Evolutionary conservation across 2,329 filamentous ascomycete species (phyloP).

Genomic region (Monilinia fructicola): DNA sequence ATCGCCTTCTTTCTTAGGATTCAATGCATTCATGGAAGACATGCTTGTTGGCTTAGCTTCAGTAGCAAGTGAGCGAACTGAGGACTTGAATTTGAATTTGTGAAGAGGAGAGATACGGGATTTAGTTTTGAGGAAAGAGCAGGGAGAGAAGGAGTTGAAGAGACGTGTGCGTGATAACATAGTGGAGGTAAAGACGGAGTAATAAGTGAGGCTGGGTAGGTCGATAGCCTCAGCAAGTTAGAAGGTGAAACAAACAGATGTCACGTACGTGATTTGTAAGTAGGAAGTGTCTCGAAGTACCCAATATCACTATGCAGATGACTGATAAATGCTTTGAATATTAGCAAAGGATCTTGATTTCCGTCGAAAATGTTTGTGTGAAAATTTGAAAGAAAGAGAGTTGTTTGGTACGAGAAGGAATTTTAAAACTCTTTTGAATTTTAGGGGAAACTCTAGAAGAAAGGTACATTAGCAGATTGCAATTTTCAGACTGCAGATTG

Average conservation of each 20-base stretch:
- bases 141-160: background rate
- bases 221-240: too few species aligned
- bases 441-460: too few species aligned
- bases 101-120: background rate
- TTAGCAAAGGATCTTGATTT: background rate
- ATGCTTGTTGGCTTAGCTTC: background rate
- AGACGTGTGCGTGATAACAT: conserved; percentile 8
- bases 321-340: background rate
- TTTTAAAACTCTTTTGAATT: background rate
- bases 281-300: too few species aligned
- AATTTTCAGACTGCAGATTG: background rate
- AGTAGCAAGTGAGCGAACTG: conserved; percentile 8
- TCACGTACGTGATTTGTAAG: background rate
- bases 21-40: conserved; percentile 16
- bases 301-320: too few species aligned
- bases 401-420: too few species aligned
- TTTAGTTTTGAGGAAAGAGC: background rate
- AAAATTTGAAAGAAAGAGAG: background rate
- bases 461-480: background rate
- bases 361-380: too few species aligned
- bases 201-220: too few species aligned
- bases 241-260: background rate
- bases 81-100: background rate
- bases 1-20: conserved; percentile 48
- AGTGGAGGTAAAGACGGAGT: background rate